phyloP scores from a whole-genome alignment of 2,329 filamentous ascomycete species.

The Catunica adiposa region DNA sequence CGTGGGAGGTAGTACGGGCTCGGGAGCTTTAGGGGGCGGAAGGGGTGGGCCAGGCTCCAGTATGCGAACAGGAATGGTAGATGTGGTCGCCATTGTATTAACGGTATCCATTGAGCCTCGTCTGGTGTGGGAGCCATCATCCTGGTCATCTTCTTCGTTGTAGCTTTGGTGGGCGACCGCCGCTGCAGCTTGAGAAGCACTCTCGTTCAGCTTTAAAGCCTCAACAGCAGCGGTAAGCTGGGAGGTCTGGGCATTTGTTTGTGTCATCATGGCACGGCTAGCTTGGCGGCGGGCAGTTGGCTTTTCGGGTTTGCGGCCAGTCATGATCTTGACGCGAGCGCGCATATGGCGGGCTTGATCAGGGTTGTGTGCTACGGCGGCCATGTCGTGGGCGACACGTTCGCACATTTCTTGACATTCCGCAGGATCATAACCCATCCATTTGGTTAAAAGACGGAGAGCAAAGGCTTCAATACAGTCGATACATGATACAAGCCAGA shows the following conservation, averaged over 20 bases:
- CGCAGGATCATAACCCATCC: slow-evolving; percentile 36
- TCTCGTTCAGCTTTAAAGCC: background rate
- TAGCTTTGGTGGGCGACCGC: no score
- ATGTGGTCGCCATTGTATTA: background rate
- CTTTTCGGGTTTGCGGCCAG: slow-evolving; percentile 32
- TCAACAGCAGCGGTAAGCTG: background rate
- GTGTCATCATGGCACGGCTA: no score
- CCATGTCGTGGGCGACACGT: slow-evolving; percentile 31
- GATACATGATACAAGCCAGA: slow-evolving; percentile 36
- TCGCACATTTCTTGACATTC: slow-evolving; percentile 32
- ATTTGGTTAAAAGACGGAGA: slow-evolving; percentile 34
- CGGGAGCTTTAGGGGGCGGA: no score
- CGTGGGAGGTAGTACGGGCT: no score
- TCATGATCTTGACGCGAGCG: slow-evolving; percentile 32
- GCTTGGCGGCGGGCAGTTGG: background rate
- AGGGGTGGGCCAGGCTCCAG: no score
- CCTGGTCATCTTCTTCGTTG: background rate
- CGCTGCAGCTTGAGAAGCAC: background rate
- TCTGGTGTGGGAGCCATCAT: background rate
- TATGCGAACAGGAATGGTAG: background rate
- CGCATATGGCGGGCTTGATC: slow-evolving; percentile 27
- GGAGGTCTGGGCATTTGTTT: background rate
- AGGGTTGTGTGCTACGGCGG: slow-evolving; percentile 30
- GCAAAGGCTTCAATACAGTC: slow-evolving; percentile 33
- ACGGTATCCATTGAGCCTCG: background rate